Evolutionary conservation across 192 early-diverging fungal species (phyloP).

Genomic region (Backusella macrospora): DNA sequence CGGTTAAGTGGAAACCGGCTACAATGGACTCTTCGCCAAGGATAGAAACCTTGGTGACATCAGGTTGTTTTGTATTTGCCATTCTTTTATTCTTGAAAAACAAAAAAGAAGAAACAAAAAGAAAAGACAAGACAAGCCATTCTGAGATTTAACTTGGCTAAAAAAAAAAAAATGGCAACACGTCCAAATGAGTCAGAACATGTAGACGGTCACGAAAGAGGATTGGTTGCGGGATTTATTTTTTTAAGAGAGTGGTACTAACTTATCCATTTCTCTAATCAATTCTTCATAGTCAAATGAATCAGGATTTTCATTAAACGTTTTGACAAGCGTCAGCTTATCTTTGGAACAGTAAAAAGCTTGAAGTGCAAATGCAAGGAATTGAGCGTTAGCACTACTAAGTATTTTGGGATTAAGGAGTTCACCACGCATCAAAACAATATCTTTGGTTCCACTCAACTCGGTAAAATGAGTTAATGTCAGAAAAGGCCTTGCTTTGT

Average conservation of each 20-base stretch:
- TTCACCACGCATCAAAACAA: constrained; percentile 92
- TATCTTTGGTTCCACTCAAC: constrained; percentile 71
- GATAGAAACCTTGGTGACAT: constrained; percentile 77
- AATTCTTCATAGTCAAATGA: constrained; percentile 73
- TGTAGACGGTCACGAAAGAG: not conserved
- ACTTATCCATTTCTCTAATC: constrained; percentile 45
- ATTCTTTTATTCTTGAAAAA: not conserved
- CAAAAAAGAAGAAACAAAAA: not conserved
- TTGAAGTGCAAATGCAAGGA: constrained; percentile 78
- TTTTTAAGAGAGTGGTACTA: not conserved
- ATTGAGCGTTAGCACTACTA: constrained; percentile 71
- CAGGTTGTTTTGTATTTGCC: constrained; percentile 26
- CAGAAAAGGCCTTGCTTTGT: constrained; percentile 76
- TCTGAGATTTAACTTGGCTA: not conserved
- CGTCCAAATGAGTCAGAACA: constrained; percentile 12
- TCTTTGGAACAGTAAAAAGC: constrained; percentile 85
- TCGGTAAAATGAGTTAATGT: constrained; percentile 92
- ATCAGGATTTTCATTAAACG: constrained; percentile 75
- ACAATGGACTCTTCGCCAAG: constrained; percentile 89
- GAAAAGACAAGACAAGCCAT: not conserved
- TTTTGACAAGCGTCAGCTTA: constrained; percentile 66
- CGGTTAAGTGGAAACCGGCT: constrained; percentile 79
- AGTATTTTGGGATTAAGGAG: constrained; percentile 55
- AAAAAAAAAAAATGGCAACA: not conserved
- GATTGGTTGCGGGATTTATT: constrained; percentile 9